A percentile compares a stretch with the other conserved stretches of the same genome.
These are phyloP conservation scores for Pulveroboletus ravenelii DNA, from an alignment of 768 basidiomycete genomes.

Conservation along the genomic window DNA sequence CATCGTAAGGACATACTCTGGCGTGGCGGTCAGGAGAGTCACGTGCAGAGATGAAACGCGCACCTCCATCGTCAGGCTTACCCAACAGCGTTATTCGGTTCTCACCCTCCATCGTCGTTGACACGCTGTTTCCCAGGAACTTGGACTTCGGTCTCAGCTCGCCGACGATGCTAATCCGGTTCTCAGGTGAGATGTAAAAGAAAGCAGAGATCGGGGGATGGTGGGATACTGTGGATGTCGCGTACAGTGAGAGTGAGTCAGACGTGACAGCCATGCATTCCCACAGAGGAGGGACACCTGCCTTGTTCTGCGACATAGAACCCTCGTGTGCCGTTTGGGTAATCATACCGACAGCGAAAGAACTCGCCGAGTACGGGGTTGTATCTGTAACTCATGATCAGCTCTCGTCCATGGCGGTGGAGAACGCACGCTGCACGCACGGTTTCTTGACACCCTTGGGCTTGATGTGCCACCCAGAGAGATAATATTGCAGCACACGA, in stretches of 20 bases:
- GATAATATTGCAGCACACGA: slow-evolving; percentile 87
- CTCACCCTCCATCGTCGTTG: slow-evolving; percentile 95
- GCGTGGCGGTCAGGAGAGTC: slow-evolving; percentile 1
- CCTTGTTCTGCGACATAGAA: slow-evolving; percentile 98
- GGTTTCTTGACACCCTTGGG: slow-evolving; percentile 99
- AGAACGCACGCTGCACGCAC: slow-evolving; percentile 40
- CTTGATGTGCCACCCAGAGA: slow-evolving; percentile 99
- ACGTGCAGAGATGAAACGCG: slow-evolving; percentile 26
- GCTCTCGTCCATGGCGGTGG: background rate
- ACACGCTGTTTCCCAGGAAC: slow-evolving; percentile 95
- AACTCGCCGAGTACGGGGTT: slow-evolving; percentile 98
- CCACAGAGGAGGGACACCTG: slow-evolving; percentile 21
- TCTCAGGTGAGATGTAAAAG: slow-evolving; percentile 90
- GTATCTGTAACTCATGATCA: slow-evolving; percentile 50
- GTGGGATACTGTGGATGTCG: slow-evolving; percentile 68
- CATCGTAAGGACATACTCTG: slow-evolving; percentile 90
- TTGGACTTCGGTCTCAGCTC: slow-evolving; percentile 94
- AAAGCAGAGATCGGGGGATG: slow-evolving; percentile 95
- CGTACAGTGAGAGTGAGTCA: slow-evolving; percentile 3
- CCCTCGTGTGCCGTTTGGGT: slow-evolving; percentile 85
- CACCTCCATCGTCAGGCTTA: slow-evolving; percentile 81
- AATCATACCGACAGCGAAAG: slow-evolving; percentile 94
- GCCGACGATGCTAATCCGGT: slow-evolving; percentile 81
- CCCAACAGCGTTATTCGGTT: slow-evolving; percentile 83
- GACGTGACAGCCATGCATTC: background rate